phyloP scores from a whole-genome alignment of 257 asterid genomes.

The Petrea volubilis region DNA sequence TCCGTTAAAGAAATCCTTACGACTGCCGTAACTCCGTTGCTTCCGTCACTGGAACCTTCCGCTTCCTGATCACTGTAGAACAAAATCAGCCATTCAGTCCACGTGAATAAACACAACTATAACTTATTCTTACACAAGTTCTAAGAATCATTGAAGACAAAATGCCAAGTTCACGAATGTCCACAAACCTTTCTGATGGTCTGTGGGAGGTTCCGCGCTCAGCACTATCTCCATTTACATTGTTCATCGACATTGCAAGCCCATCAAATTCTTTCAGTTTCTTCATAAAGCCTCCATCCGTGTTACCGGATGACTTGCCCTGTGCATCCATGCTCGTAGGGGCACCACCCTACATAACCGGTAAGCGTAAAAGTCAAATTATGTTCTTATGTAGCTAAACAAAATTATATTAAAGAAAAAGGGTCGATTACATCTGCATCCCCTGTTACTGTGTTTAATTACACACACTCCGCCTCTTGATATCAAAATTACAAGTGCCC shows the following conservation, averaged over 20 bases:
- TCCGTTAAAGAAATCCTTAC: slow-evolving; percentile 36
- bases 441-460: neutral
- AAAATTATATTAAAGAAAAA: neutral
- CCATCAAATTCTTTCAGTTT: slow-evolving; percentile 84
- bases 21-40: slow-evolving; percentile 58
- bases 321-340: slow-evolving; percentile 68
- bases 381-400: neutral
- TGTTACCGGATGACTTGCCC: slow-evolving; percentile 55
- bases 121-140: neutral
- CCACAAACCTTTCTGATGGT: slow-evolving; percentile 74
- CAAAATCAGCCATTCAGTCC: slow-evolving; percentile 18
- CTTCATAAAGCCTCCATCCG: slow-evolving; percentile 58
- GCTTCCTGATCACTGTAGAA: slow-evolving; percentile 67
- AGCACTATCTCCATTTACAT: slow-evolving; percentile 51
- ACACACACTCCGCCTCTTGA: too few species aligned
- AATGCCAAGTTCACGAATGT: slow-evolving; percentile 6
- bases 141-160: slow-evolving; percentile 1
- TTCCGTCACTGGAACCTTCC: slow-evolving; percentile 85
- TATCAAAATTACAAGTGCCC: neutral
- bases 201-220: slow-evolving; percentile 61
- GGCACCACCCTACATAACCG: slow-evolving; percentile 57
- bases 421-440: neutral
- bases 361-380: slow-evolving; percentile 11
- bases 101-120: neutral
- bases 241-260: slow-evolving; percentile 79